phyloP scores from a whole-genome alignment of 805 yeast genomes.

The Yarrowia hollandica region DNA sequence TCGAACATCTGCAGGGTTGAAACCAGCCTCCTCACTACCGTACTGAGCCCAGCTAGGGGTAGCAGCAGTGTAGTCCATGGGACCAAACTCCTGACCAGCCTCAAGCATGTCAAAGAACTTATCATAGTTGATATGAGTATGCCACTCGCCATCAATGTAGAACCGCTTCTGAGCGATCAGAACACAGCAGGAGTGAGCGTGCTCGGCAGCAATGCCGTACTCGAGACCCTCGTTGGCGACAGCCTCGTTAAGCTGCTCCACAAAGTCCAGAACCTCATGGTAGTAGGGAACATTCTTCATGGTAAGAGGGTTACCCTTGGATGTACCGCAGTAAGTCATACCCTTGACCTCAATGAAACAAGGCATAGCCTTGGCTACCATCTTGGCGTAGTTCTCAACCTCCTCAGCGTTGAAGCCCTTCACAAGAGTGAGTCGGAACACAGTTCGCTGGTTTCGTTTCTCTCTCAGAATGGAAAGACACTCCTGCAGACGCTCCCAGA shows the following conservation, averaged over 20 bases:
- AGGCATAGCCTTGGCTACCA: constrained; percentile 78
- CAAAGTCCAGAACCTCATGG: constrained; percentile 82
- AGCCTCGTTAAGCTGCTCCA: constrained; percentile 59
- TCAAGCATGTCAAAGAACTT: constrained; percentile 69
- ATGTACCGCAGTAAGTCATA: constrained; percentile 92
- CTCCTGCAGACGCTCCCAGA: constrained; percentile 82
- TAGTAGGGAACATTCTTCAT: constrained; percentile 96
- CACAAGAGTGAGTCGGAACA: constrained; percentile 83
- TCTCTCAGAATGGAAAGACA: constrained; percentile 79
- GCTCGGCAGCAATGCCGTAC: constrained; percentile 90
- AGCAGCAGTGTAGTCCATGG: constrained; percentile 74
- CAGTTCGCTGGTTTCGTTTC: constrained; percentile 84
- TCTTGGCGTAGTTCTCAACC: constrained; percentile 76
- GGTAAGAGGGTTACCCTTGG: constrained; percentile 85
- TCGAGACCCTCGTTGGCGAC: constrained; percentile 64
- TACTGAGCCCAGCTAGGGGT: constrained; percentile 92
- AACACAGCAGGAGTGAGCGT: constrained; percentile 92
- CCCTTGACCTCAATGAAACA: constrained; percentile 91
- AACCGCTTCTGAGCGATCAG: constrained; percentile 76
- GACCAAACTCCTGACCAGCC: constrained; percentile 65
- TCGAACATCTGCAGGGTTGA: constrained; percentile 80
- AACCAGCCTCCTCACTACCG: constrained; percentile 84
- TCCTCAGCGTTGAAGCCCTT: constrained; percentile 90
- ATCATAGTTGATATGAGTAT: constrained; percentile 83
- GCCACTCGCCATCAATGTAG: constrained; percentile 71